Percentiles rank a stretch among this genome's conserved stretches.
phyloP scores from a whole-genome alignment of 2,329 filamentous ascomycete species.

The Calonectria pseudoreteaudii region DNA sequence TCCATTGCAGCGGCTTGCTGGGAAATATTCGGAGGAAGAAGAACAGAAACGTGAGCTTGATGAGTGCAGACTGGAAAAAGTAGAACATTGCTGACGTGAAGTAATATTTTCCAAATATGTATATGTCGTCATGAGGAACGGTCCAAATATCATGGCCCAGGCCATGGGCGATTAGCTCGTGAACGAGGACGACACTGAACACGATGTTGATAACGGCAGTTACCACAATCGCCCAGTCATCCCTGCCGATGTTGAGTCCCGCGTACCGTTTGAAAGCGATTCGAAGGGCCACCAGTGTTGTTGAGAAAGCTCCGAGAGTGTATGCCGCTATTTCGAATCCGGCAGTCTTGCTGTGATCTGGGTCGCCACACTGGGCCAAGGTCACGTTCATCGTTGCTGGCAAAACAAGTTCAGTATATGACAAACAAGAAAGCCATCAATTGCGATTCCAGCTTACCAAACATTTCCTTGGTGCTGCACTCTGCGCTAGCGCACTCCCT shows the following conservation, averaged over 20 bases:
- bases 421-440: not conserved
- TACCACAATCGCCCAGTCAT: not conserved
- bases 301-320: not conserved
- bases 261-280: not conserved
- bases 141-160: constrained; percentile 65
- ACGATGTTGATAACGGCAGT: not conserved
- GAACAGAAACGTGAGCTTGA: constrained; percentile 64
- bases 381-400: not conserved
- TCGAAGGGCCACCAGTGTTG: not conserved
- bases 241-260: not conserved
- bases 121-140: constrained; percentile 53
- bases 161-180: constrained; percentile 48
- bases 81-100: constrained; percentile 59
- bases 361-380: not conserved
- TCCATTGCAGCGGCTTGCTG: constrained; percentile 46
- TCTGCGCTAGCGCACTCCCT: not conserved
- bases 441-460: not conserved
- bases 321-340: not conserved
- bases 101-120: constrained; percentile 55
- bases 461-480: not conserved
- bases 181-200: not conserved
- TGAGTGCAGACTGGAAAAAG: constrained; percentile 57
- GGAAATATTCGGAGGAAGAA: constrained; percentile 69
- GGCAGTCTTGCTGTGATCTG: not conserved
- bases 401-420: not conserved